Evolutionary conservation across 495 filamentous ascomycete species (phyloP), one percentile per base, ranked within the genome.

Genomic region (Aspergillus mulundensis): DNA sequence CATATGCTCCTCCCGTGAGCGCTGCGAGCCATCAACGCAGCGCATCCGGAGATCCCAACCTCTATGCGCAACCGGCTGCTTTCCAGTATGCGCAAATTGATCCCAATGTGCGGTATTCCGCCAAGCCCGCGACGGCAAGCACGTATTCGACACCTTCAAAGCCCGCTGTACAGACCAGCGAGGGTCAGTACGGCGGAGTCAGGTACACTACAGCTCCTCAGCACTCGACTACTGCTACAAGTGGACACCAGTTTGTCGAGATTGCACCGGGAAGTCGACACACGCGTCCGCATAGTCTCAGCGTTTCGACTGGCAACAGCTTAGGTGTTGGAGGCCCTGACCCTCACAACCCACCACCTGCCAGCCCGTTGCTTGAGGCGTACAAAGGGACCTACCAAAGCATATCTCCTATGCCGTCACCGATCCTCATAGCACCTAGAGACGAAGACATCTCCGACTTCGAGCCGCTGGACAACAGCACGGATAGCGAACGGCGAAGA

Each of bases 311-410:
- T 0, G 66, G 62, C 34, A 70, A 69, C 59, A 77, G 67, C 41
- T 64, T 74, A 1, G 53, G 65, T 1, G 72, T 72, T 19, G 64
- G 47, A 11, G 64, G 63, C 4, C 54, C 61, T 14, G 61, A 67
- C 47, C 54, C 61, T 7, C 75, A 72, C 43, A 68, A 70, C 39
- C 81, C 87, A 10, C 89, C 48, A 40, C 48, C 89, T 1, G 81
- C 85, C 8, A 94, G 89, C 54, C 94, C 94, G 0, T 77, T 97
- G 16, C 80, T 96, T 12, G 94, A 97, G 70, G 87, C 94, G 1
- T 98, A 98, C 71, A 86, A 85, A 55, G 94, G 94, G 7, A 96
- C 91, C 1, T 98, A 95, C 65, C 94, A 98, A 70, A 88, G 88
- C 49, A 90, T 97, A 61, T 95, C 92, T 1, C 93, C 94, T 1